Evolutionary conservation across 2,329 filamentous ascomycete genomes (phyloP), one percentile per base, ranked within the genome.

Genomic region (Phoma sp.): DNA sequence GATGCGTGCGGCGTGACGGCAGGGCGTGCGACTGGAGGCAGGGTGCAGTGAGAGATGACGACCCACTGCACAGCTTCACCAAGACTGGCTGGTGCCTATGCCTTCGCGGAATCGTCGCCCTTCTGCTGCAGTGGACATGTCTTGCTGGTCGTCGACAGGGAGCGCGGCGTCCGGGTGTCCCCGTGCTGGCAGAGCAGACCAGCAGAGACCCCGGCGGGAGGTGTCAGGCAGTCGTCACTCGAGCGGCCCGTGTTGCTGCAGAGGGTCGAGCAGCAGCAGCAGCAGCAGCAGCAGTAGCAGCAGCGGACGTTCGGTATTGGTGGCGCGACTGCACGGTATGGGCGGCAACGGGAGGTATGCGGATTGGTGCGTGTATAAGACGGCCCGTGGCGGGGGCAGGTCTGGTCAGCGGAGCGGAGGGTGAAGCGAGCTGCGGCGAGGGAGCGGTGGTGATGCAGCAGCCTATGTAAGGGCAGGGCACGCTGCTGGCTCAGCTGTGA

Each of bases 51-150:
- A 55, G 52, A 39, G 48, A 39, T 38, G 49, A 43, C 49, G 30
- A 46, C 41, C 52, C 51, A 55, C 52, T 60, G 60, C 64, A 67
- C 70, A 62, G 65, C 62, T 68, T 72, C 69, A 74, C 69, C 69
- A 66, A 68, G 71, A 73, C 66, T 63, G 69, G 67, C 70, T 65
- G 63, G 71, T 76, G 70, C 73, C 73, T 73, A 76, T 75, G 73
- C 72, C 73, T 75, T 74, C 73, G 72, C 73, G 73, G 67, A 71
- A 66, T 75, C 65, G 68, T 72, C 68, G 68, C 60, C 64, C 60
- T 66, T 65, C 67, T 70, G 61, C 66, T 68, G 60, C 68, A 60
- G 68, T 69, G 71, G 67, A 71, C 74, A 76, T 76, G 60, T 74
- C 73, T 70, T 63, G 67, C 54, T 41, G 47, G 52, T 45, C 47